These are phyloP conservation scores for Gossypium trilobum DNA, from an alignment of 441 rosid genomes.

Conservation along the genomic window DNA sequence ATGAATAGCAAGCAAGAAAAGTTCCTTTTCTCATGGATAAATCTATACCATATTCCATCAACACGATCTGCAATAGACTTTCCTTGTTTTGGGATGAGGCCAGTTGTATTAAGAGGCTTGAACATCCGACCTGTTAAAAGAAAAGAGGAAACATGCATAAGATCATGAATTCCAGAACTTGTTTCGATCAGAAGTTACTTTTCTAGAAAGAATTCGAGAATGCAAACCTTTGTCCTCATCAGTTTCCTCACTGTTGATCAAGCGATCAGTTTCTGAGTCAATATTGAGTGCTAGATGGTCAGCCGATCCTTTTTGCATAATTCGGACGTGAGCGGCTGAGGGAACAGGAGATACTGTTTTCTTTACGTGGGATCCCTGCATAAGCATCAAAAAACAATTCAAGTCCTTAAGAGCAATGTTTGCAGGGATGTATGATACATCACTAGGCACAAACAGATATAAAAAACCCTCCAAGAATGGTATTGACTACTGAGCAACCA, in stretches of 20 bases:
- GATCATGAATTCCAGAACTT: not conserved
- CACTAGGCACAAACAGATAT: not conserved
- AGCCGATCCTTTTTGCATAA: slow-evolving; percentile 70
- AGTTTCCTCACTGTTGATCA: slow-evolving; percentile 47
- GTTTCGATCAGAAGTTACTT: not conserved
- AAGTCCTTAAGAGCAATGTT: not conserved
- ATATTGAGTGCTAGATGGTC: slow-evolving; percentile 79
- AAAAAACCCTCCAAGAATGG: not conserved
- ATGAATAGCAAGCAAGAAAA: not conserved
- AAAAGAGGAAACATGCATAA: not conserved
- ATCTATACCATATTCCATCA: slow-evolving; percentile 74
- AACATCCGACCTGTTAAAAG: slow-evolving; percentile 62
- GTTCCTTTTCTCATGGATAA: not conserved
- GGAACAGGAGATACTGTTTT: slow-evolving; percentile 45
- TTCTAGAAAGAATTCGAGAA: not conserved
- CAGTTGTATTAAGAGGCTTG: slow-evolving; percentile 79
- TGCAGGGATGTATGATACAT: not conserved
- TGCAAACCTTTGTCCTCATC: slow-evolving; percentile 76
- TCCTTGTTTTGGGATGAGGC: slow-evolving; percentile 81
- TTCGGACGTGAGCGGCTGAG: slow-evolving; percentile 71
- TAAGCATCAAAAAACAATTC: slow-evolving; percentile 19
- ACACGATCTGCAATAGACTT: slow-evolving; percentile 76
- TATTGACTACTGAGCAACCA: not conserved
- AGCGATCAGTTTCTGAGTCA: slow-evolving; percentile 56
- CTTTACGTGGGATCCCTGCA: slow-evolving; percentile 53